Conservation (phyloP, 139 green algal genomes). For the Chlorella sp. region DNA sequence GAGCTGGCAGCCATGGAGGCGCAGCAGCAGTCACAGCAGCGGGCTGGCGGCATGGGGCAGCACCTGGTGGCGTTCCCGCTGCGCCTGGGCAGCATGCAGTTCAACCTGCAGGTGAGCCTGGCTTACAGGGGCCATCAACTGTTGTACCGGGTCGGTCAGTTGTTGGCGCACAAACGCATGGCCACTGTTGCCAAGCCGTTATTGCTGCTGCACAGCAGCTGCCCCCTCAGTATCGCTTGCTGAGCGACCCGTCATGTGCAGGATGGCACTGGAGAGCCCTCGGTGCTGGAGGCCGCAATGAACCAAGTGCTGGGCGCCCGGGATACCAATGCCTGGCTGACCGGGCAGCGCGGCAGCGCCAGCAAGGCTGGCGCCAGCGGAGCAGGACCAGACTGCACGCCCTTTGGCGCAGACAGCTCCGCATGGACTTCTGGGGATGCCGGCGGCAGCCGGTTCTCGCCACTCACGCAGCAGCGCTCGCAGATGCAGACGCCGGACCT, state of each 20-base stretch:
- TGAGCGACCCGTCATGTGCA: not conserved
- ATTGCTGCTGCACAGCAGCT: not conserved
- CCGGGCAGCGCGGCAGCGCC: not conserved
- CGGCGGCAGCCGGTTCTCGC: not conserved
- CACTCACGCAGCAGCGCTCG: constrained; percentile 4
- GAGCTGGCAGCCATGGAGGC: constrained; percentile 5
- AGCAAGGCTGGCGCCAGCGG: not conserved
- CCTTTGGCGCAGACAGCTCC: not conserved
- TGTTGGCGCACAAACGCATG: too few relatives aligned
- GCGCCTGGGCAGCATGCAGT: constrained; percentile 17
- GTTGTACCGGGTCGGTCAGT: not conserved
- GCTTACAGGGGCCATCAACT: not conserved
- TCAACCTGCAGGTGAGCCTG: not conserved
- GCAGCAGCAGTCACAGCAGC: too few relatives aligned
- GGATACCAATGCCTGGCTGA: not conserved
- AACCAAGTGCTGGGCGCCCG: not conserved
- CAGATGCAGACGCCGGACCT: not conserved
- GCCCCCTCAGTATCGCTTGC: not conserved
- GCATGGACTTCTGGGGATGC: not conserved
- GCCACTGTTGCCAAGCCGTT: not conserved
- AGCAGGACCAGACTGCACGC: not conserved
- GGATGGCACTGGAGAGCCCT: not conserved
- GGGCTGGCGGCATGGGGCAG: not conserved
- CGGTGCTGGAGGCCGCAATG: not conserved
- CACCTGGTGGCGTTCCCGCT: constrained; percentile 12